Conservation (phyloP, 2,329 filamentous ascomycete species). For the Keithomyces neogunnii region DNA sequence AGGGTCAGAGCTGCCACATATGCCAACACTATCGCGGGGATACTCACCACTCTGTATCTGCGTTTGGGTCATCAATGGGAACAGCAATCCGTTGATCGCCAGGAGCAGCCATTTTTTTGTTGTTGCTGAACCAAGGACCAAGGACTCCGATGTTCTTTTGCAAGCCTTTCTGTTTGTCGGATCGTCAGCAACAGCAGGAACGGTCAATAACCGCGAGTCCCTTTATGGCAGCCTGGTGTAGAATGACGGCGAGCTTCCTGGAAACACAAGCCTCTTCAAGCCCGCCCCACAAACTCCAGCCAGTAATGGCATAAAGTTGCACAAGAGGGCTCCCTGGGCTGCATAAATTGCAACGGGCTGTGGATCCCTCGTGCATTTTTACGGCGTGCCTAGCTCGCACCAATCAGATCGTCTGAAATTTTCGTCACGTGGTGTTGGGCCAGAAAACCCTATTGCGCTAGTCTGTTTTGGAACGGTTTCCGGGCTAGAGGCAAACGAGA, state of each 20-base stretch:
- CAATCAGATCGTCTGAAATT: conserved; percentile 10
- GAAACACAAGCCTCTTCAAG: background rate
- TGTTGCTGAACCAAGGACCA: background rate
- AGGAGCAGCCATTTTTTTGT: conserved; percentile 48
- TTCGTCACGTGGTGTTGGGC: conserved; percentile 28
- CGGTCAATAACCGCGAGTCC: background rate
- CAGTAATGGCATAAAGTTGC: conserved; percentile 1
- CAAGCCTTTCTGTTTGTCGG: background rate
- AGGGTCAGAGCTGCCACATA: conserved; percentile 14
- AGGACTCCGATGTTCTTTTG: background rate
- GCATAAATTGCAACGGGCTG: conserved; percentile 7
- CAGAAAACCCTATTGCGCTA: conserved; percentile 30
- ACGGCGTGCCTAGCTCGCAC: background rate
- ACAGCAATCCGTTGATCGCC: conserved; percentile 62
- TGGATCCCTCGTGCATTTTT: background rate
- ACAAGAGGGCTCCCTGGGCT: conserved; percentile 7
- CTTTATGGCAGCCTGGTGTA: conserved; percentile 1
- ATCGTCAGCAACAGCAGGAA: background rate
- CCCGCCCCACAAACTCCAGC: background rate
- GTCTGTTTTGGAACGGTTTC: conserved; percentile 28
- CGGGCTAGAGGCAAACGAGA: conserved; percentile 24
- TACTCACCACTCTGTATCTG: conserved; percentile 88
- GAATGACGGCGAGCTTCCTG: conserved; percentile 1
- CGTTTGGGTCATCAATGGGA: conserved; percentile 89
- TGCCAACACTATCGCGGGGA: conserved; percentile 14